Conservation (phyloP, 73 alveolate species). For the Paraurostyla sp. region DNA sequence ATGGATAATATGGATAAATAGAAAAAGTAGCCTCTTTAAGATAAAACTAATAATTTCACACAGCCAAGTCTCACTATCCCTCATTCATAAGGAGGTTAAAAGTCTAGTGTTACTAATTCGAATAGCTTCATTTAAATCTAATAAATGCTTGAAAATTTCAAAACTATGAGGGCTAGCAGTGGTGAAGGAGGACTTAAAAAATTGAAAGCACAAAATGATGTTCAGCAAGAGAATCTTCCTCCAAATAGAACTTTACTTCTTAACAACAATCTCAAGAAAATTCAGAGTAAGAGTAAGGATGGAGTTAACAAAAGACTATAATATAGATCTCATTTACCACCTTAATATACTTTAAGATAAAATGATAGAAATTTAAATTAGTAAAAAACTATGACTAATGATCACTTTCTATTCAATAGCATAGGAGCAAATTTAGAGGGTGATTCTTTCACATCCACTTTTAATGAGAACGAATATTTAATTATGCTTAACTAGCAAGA, state of each 20-base stretch:
- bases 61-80: not conserved
- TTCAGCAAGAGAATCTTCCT: not conserved
- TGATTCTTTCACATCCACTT: constrained; percentile 25
- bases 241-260: not conserved
- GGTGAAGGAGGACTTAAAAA: not conserved
- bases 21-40: not conserved
- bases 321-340: no score
- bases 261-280: not conserved
- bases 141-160: constrained; percentile 48
- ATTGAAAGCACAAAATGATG: not conserved
- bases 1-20: constrained; percentile 37
- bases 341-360: no score
- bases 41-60: not conserved
- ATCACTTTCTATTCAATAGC: not conserved
- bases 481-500: not conserved
- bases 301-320: not conserved
- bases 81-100: no score
- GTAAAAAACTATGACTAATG: not conserved
- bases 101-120: not conserved
- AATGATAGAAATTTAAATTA: not conserved
- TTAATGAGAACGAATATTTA: constrained; percentile 18
- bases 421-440: not conserved
- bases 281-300: not conserved
- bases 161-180: constrained; percentile 24
- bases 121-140: not conserved